Percentiles rank a stretch among this genome's conserved stretches.
These are phyloP conservation scores for Rhodamnia argentea DNA, from an alignment of 345 rosid species.

Conservation along the genomic window DNA sequence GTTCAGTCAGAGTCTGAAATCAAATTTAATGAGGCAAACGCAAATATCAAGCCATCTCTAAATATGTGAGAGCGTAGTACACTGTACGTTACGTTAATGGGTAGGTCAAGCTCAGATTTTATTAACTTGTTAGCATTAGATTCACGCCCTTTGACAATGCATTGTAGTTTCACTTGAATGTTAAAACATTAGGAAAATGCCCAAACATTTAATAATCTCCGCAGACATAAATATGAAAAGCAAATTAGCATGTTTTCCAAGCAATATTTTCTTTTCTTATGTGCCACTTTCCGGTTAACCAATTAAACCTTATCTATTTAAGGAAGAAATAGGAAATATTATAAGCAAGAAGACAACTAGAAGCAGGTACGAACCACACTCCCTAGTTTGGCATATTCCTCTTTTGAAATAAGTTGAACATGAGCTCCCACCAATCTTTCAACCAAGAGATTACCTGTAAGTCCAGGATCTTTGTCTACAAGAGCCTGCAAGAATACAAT, in stretches of 20 bases:
- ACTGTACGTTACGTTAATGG: background rate
- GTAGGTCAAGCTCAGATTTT: background rate
- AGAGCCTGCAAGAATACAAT: background rate
- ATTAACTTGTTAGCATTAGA: background rate
- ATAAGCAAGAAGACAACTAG: background rate
- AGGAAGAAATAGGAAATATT: background rate
- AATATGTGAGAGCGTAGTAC: background rate
- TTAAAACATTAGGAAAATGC: background rate
- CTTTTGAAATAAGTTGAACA: constrained; percentile 74
- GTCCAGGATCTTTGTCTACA: too few relatives aligned
- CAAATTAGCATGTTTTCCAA: background rate
- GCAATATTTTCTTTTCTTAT: background rate
- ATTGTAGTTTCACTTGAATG: background rate
- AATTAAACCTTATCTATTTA: background rate
- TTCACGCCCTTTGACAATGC: background rate
- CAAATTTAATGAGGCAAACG: background rate
- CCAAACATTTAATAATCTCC: background rate
- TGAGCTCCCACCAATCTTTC: constrained; percentile 89
- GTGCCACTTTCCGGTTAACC: background rate
- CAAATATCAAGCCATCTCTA: background rate
- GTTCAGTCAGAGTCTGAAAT: constrained; percentile 55
- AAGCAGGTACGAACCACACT: constrained; percentile 52
- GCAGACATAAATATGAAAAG: background rate
- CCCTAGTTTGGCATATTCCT: constrained; percentile 77
- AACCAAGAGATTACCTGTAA: constrained; percentile 24